phyloP scores from a whole-genome alignment of 495 filamentous ascomycete genomes.

The Tuber borchii region DNA sequence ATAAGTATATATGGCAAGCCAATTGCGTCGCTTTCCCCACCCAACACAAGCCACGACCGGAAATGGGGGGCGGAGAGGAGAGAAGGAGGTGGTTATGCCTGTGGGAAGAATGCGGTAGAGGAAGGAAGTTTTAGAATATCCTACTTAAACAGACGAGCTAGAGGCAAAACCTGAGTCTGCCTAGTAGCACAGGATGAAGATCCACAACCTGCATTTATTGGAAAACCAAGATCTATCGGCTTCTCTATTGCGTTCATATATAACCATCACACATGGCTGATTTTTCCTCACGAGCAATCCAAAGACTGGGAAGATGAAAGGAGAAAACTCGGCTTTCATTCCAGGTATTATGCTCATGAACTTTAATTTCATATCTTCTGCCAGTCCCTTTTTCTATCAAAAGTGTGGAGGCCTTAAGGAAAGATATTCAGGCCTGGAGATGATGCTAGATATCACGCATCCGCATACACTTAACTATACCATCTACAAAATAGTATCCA shows the following conservation, averaged over 20 bases:
- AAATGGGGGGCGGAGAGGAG: background rate
- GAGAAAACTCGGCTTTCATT: background rate
- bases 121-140: background rate
- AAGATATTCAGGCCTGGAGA: background rate
- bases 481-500: background rate
- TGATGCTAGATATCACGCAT: background rate
- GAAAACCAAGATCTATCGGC: background rate
- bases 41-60: background rate
- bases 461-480: background rate
- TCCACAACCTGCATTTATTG: background rate
- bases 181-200: background rate
- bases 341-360: background rate
- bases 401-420: background rate
- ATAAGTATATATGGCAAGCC: background rate
- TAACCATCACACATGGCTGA: background rate
- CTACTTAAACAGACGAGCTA: accelerated
- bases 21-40: background rate
- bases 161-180: too few relatives aligned
- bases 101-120: background rate
- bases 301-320: background rate
- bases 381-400: background rate
- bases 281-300: background rate
- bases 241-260: background rate
- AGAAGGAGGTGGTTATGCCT: background rate
- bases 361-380: background rate